Conservation (phyloP, 352 stramenopile species). For the Aphanomyces invadans region DNA sequence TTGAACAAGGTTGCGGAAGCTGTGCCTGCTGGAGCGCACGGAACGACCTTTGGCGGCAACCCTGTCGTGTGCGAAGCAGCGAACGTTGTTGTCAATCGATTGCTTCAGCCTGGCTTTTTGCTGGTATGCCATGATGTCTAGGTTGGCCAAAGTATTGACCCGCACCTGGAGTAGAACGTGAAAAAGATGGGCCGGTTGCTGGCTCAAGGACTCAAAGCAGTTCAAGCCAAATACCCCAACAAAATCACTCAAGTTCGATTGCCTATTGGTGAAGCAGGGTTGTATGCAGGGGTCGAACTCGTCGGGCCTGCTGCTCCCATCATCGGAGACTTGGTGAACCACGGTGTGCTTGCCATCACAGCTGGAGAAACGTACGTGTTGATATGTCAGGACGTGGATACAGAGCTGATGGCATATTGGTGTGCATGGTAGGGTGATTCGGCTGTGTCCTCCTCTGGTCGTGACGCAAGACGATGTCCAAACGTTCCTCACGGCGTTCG, state of each 20-base stretch:
- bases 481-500: constrained; percentile 53
- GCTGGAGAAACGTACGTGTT: constrained; percentile 66
- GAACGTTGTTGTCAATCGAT: constrained; percentile 68
- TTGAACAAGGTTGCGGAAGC: constrained; percentile 84
- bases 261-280: constrained; percentile 54
- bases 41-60: constrained; percentile 96
- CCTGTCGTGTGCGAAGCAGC: constrained; percentile 91
- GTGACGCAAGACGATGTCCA: constrained; percentile 78
- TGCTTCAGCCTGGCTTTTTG: constrained; percentile 60
- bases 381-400: neutral
- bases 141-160: too few relatives aligned
- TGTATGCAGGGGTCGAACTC: constrained; percentile 78
- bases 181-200: constrained; percentile 63
- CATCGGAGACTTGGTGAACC: constrained; percentile 56
- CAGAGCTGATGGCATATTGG: constrained; percentile 9
- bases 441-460: constrained; percentile 73
- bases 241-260: constrained; percentile 63
- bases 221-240: constrained; percentile 65
- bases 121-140: neutral
- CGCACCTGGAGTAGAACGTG: constrained; percentile 49
- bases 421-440: constrained; percentile 46
- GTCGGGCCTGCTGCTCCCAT: constrained; percentile 47
- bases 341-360: constrained; percentile 76
- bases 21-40: constrained; percentile 90
- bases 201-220: constrained; percentile 40